Base-by-base conservation (phyloP, 331 rosid genomes). In the Spiraea crenata region DNA sequence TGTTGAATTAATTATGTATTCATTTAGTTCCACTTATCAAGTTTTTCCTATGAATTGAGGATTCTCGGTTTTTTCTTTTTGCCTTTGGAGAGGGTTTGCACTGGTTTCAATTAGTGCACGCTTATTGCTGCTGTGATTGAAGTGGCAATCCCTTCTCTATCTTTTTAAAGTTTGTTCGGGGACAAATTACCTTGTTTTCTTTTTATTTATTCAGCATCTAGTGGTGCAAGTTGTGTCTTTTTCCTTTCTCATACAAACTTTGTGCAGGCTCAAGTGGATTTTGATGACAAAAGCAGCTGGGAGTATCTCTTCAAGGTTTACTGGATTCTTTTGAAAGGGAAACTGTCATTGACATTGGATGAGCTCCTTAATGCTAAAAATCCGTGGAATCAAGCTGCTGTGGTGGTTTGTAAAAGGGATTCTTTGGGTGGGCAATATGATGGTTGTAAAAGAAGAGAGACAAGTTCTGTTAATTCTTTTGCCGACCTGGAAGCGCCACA, bases 271-370 rank as follows among this genome's bases (percentile, higher is more conserved):
- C 86, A 88, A 79, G 99, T 91, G 79, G 98, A 95, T 88, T 95
- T 95, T 77, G 99, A 95, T 76, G 99, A 93, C 85, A 86, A 79
- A 79, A 86, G 80, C 82, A 93, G 97, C 77, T 93, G 97, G 97
- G 99, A 95, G 88, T 95, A 95, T 88, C 99, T 95, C 73, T 95
- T 95, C 86, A 95, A 95, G 88, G 85, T 91, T 69, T 95, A 95
- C 74, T 95, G 99, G 99, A 55, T 80, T 49, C 81, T 77, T 73
- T 79, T 95, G 84, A 91, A 95, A 72, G 86, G 64, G 74, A 87
- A 87, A 73, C 69, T 91, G 3, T 91, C 96, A 19, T 88, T 95
- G 78, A 89, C 96, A 25, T 64, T 84, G 63, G 96, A 91, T 67
- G 99, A 95, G 77, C 80, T 95, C 65, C 50, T 80, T 69, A 83